phyloP scores from a whole-genome alignment of 805 yeast species.

The Scheffersomyces coipomensis region DNA sequence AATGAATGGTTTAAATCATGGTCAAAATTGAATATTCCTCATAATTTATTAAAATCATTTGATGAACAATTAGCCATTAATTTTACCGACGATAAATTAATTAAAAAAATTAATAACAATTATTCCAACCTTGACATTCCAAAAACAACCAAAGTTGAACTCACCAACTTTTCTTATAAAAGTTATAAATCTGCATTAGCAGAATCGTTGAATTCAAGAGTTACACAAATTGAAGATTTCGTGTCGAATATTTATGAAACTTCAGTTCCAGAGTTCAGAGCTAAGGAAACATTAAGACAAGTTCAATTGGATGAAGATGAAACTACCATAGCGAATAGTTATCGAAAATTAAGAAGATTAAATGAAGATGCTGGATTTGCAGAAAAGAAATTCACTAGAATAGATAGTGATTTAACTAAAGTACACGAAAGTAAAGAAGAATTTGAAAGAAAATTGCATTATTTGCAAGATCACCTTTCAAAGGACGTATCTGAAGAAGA shows the following conservation, averaged over 20 bases:
- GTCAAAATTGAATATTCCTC: conserved; percentile 15
- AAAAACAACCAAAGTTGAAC: not conserved
- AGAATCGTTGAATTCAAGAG: conserved; percentile 19
- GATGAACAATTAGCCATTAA: conserved; percentile 15
- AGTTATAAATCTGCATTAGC: conserved; percentile 28
- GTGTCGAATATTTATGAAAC: conserved; percentile 8
- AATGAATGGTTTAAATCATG: conserved; percentile 25
- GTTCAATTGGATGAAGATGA: conserved; percentile 31
- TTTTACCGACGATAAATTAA: conserved; percentile 23
- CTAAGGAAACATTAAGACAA: conserved; percentile 30
- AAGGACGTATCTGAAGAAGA: conserved; percentile 4
- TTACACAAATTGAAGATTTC: conserved; percentile 16
- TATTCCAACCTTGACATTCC: conserved; percentile 5
- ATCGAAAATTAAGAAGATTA: conserved; percentile 27
- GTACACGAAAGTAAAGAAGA: conserved; percentile 14
- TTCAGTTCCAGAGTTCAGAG: conserved; percentile 20
- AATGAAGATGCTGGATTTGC: conserved; percentile 33
- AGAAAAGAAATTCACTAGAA: conserved; percentile 30
- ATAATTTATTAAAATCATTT: conserved; percentile 16
- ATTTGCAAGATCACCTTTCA: conserved; percentile 6
- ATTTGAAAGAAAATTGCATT: conserved; percentile 10
- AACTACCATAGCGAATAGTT: conserved; percentile 28
- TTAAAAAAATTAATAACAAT: conserved; percentile 15
- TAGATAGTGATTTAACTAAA: conserved; percentile 27
- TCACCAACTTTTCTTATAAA: conserved; percentile 20